These are phyloP conservation scores for Zygotorulaspora sp. DNA, from an alignment of 805 yeast genomes.

Conservation along the genomic window DNA sequence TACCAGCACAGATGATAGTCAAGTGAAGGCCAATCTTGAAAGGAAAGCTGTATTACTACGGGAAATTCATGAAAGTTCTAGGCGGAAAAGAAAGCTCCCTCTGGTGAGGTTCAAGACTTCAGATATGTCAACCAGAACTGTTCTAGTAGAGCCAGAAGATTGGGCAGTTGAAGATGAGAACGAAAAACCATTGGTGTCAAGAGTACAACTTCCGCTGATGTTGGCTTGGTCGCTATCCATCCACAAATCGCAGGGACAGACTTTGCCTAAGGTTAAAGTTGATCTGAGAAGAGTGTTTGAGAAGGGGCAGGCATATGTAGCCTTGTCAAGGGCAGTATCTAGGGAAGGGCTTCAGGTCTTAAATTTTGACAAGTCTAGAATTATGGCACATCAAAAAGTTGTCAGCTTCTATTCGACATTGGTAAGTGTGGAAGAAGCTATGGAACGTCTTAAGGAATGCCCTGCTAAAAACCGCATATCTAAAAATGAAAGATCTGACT, in stretches of 20 bases:
- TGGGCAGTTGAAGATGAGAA: constrained; percentile 78
- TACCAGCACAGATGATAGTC: constrained; percentile 24
- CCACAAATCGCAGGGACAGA: constrained; percentile 94
- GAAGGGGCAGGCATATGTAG: constrained; percentile 94
- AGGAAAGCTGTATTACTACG: constrained; percentile 47
- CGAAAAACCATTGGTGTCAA: constrained; percentile 60
- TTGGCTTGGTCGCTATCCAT: constrained; percentile 97
- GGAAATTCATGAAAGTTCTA: constrained; percentile 42
- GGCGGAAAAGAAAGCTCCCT: constrained; percentile 51
- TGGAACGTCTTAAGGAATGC: constrained; percentile 9
- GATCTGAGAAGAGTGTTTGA: constrained; percentile 77
- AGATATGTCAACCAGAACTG: constrained; percentile 69
- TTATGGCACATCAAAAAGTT: constrained; percentile 69
- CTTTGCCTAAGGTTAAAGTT: constrained; percentile 69
- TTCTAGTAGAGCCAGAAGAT: constrained; percentile 72
- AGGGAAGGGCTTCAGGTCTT: constrained; percentile 78
- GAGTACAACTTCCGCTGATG: constrained; percentile 80
- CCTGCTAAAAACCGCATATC: constrained; percentile 1
- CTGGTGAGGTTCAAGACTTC: constrained; percentile 70
- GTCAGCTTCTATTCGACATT: constrained; percentile 59
- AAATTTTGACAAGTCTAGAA: constrained; percentile 61
- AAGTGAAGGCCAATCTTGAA: constrained; percentile 35
- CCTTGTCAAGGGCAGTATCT: constrained; percentile 82
- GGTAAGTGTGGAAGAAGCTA: constrained; percentile 31
- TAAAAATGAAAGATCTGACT: constrained; percentile 7